Percentiles rank a stretch among this genome's conserved stretches.
phyloP scores from a whole-genome alignment of 148 eudicot species.

The Rhododendron mucronatum region DNA sequence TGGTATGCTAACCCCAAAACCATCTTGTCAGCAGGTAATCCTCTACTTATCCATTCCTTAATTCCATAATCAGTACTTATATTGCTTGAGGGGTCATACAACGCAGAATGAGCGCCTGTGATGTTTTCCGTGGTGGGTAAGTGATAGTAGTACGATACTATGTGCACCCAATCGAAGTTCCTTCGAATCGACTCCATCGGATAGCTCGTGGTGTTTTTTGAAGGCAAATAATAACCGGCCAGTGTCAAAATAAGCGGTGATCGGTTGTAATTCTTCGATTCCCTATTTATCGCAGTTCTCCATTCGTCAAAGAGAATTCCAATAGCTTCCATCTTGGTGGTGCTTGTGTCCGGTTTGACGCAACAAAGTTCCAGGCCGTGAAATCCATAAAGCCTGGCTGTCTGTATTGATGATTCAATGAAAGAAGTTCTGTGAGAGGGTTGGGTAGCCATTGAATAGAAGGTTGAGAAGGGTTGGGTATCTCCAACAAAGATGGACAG shows the following conservation, averaged over 20 bases:
- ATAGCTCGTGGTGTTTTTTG: neutral
- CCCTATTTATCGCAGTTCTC: slow-evolving; percentile 22
- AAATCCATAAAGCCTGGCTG: slow-evolving; percentile 28
- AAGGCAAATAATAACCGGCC: slow-evolving; percentile 4
- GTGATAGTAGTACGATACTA: slow-evolving; percentile 29
- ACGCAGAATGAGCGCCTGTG: slow-evolving; percentile 33
- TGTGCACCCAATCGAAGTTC: slow-evolving; percentile 37
- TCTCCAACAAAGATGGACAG: neutral
- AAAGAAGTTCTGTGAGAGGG: slow-evolving; percentile 25
- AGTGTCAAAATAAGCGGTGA: slow-evolving; percentile 18
- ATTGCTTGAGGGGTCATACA: slow-evolving; percentile 36
- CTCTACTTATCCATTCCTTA: slow-evolving; percentile 30
- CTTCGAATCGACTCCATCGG: slow-evolving; percentile 26
- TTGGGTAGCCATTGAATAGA: slow-evolving; percentile 9
- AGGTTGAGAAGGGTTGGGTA: neutral
- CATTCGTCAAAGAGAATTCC: slow-evolving; percentile 33
- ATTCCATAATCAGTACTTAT: slow-evolving; percentile 34
- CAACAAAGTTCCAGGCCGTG: slow-evolving; percentile 29
- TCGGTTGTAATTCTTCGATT: neutral
- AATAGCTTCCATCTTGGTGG: neutral
- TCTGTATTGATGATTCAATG: slow-evolving; percentile 33
- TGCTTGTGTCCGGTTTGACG: slow-evolving; percentile 6
- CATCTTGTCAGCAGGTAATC: slow-evolving; percentile 28
- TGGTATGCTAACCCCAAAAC: slow-evolving; percentile 37
- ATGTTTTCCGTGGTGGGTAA: slow-evolving; percentile 18